Evolutionary conservation across 305 asterid species (phyloP).

Genomic region (Fraxinus sp.): DNA sequence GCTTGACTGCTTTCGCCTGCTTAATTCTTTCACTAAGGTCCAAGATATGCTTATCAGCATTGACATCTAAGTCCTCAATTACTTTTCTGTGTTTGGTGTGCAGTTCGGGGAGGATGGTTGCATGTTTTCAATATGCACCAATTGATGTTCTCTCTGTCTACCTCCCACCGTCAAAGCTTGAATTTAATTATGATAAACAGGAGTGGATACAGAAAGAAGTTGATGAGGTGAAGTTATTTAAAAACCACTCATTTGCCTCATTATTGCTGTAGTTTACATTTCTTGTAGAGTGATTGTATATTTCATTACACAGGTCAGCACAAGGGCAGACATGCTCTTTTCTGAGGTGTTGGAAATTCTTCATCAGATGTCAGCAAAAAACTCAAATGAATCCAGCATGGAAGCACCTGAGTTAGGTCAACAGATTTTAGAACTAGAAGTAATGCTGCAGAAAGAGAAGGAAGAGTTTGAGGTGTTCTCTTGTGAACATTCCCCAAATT

Average conservation of each 20-base stretch:
- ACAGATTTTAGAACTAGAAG: constrained; percentile 52
- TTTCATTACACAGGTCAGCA: constrained; percentile 45
- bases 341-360: constrained; percentile 58
- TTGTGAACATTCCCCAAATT: constrained; percentile 12
- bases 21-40: constrained; percentile 13
- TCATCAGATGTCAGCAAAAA: constrained; percentile 45
- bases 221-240: constrained; percentile 52
- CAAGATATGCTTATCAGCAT: constrained; percentile 16
- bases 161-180: constrained; percentile 76
- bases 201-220: constrained; percentile 67
- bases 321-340: constrained; percentile 52
- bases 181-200: constrained; percentile 54
- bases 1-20: constrained; percentile 15
- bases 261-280: constrained; percentile 16
- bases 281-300: constrained; percentile 26
- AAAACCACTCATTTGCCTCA: constrained; percentile 17
- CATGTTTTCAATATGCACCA: constrained; percentile 80
- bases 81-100: constrained; percentile 26
- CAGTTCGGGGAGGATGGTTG: constrained; percentile 82
- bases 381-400: constrained; percentile 31
- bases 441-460: constrained; percentile 59
- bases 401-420: constrained; percentile 41
- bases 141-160: constrained; percentile 65
- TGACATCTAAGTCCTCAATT: constrained; percentile 15
- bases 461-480: constrained; percentile 67